These are phyloP conservation scores for Parascedosporium putredinis DNA, from an alignment of 2,329 filamentous ascomycete genomes.

Conservation along the genomic window DNA sequence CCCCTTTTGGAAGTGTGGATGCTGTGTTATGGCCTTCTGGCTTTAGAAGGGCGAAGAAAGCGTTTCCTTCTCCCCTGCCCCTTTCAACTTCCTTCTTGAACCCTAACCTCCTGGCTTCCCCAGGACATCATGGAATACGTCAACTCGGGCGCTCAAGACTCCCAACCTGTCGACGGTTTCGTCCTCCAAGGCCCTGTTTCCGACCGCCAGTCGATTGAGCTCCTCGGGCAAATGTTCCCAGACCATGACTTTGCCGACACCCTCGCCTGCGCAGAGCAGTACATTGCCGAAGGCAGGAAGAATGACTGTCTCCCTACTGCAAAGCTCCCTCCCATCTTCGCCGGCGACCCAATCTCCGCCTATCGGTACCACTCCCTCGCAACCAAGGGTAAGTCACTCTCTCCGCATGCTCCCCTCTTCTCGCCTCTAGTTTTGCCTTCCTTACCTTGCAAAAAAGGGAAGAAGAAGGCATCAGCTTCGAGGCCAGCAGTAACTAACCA, in stretches of 20 bases:
- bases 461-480: neutral
- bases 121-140: conserved; percentile 49
- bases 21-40: no score
- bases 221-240: conserved; percentile 22
- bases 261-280: conserved; percentile 37
- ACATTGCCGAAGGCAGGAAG: conserved; percentile 43
- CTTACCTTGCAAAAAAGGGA: neutral
- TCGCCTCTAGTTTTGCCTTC: no score
- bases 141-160: conserved; percentile 24
- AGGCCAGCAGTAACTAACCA: neutral
- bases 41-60: no score
- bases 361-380: conserved; percentile 41
- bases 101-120: no score
- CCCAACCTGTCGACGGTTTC: conserved; percentile 56
- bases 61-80: no score
- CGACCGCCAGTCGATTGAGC: conserved; percentile 56
- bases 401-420: no score
- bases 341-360: conserved; percentile 36
- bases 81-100: no score
- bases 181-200: conserved; percentile 74
- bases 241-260: conserved; percentile 31
- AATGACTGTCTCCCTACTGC: conserved; percentile 44
- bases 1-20: no score
- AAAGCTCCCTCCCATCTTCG: conserved; percentile 28
- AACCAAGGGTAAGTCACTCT: conserved; percentile 35